Evolutionary conservation across 176 grass and related monocot species (phyloP).

Genomic region (Calamus simplicifolius): DNA sequence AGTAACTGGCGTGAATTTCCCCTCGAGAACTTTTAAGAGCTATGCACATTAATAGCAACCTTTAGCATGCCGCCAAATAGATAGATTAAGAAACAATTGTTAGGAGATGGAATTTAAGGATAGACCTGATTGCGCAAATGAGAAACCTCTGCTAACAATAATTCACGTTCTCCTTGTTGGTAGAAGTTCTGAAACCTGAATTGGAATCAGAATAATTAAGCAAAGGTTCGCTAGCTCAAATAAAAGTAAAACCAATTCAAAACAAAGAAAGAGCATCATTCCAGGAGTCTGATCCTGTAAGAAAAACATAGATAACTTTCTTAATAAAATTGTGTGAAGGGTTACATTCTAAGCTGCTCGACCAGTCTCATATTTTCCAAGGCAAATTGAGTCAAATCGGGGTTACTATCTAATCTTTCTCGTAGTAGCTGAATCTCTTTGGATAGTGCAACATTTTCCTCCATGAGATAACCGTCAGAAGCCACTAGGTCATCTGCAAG

Average conservation of each 20-base stretch:
- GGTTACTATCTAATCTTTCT: conserved; percentile 49
- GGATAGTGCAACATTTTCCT: conserved; percentile 55
- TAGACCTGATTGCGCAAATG: conserved; percentile 67
- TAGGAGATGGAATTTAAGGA: neutral
- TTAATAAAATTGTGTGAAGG: conserved; percentile 1
- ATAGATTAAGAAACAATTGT: too few relatives aligned
- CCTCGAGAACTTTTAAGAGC: too few relatives aligned
- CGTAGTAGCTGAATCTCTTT: conserved; percentile 53
- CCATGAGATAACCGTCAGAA: conserved; percentile 45
- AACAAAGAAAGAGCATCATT: too few relatives aligned
- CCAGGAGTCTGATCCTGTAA: too few relatives aligned
- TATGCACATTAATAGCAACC: too few relatives aligned
- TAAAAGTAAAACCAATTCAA: too few relatives aligned
- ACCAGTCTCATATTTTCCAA: conserved; percentile 79
- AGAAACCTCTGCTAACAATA: conserved; percentile 61
- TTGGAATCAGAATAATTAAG: conserved; percentile 25
- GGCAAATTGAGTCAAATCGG: conserved; percentile 67
- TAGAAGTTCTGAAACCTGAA: conserved; percentile 58
- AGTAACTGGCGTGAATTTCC: too few relatives aligned
- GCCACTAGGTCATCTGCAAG: conserved; percentile 44
- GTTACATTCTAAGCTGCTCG: conserved; percentile 69
- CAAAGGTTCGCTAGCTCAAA: neutral
- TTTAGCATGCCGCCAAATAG: too few relatives aligned
- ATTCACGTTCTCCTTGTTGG: conserved; percentile 56
- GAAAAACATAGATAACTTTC: neutral